A percentile compares a stretch with the other conserved stretches of the same genome.
phyloP scores from a whole-genome alignment of 768 basidiomycete genomes.

The Coprinopsis strossmayeri region DNA sequence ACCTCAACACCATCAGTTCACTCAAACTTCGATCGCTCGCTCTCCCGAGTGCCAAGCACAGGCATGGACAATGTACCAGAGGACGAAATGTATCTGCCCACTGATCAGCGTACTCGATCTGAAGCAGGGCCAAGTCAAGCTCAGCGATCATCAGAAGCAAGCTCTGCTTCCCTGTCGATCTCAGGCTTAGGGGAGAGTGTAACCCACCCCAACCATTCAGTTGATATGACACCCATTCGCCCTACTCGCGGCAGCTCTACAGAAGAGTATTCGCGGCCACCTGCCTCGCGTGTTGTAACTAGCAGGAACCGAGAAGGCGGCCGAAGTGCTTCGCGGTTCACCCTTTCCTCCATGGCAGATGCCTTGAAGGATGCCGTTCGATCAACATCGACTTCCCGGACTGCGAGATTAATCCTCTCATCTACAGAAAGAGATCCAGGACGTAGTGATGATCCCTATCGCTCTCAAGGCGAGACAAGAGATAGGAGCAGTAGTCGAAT shows the following conservation, averaged over 20 bases:
- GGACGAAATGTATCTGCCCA: constrained; percentile 5
- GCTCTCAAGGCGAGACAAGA: neutral
- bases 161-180: neutral
- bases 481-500: constrained; percentile 4
- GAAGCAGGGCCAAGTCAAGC: neutral
- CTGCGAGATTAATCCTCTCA: constrained; percentile 4
- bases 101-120: neutral
- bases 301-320: constrained; percentile 13
- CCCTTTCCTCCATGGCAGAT: constrained; percentile 45
- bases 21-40: constrained; percentile 19
- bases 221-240: neutral
- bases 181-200: neutral
- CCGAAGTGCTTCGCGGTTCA: constrained; percentile 37
- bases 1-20: constrained; percentile 4
- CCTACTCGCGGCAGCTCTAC: neutral
- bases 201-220: neutral
- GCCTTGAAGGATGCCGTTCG: constrained; percentile 43
- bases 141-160: neutral
- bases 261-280: neutral
- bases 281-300: neutral
- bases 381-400: constrained; percentile 34
- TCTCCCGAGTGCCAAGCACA: constrained; percentile 31
- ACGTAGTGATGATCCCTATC: neutral
- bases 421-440: neutral
- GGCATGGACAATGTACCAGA: constrained; percentile 32